phyloP scores from a whole-genome alignment of 75 land plant species.

The Chamaecyparis obtusa region DNA sequence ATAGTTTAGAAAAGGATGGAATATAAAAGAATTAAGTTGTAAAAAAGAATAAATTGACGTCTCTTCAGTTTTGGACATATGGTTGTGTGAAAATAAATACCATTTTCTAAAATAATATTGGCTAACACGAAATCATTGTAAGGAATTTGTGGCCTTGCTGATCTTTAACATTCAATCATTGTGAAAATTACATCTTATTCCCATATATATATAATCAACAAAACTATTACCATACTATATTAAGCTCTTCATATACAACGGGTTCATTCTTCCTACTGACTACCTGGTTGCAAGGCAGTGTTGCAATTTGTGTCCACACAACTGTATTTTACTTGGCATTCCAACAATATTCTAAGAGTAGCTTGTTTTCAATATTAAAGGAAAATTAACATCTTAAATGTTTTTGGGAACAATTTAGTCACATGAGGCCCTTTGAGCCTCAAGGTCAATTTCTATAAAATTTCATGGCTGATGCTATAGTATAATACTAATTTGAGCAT shows the following conservation, averaged over 20 bases:
- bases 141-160: neutral
- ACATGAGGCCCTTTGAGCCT: neutral
- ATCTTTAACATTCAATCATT: neutral
- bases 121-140: neutral
- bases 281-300: neutral
- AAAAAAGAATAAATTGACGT: too few species aligned
- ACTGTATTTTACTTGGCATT: neutral
- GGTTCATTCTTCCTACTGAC: neutral
- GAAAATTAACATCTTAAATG: neutral
- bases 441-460: neutral
- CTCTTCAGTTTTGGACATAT: neutral
- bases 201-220: neutral
- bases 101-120: too few species aligned
- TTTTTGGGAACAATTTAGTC: neutral
- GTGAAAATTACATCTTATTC: neutral
- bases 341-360: neutral
- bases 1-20: neutral
- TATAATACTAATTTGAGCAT: conserved; percentile 1
- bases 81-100: neutral
- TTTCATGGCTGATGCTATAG: neutral
- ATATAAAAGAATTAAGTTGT: neutral
- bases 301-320: neutral
- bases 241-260: neutral
- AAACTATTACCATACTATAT: neutral
- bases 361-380: neutral